Evolutionary conservation across 2,329 filamentous ascomycete species (phyloP), one percentile per base, ranked within the genome.

Genomic region (Pezicula neosporulosa): DNA sequence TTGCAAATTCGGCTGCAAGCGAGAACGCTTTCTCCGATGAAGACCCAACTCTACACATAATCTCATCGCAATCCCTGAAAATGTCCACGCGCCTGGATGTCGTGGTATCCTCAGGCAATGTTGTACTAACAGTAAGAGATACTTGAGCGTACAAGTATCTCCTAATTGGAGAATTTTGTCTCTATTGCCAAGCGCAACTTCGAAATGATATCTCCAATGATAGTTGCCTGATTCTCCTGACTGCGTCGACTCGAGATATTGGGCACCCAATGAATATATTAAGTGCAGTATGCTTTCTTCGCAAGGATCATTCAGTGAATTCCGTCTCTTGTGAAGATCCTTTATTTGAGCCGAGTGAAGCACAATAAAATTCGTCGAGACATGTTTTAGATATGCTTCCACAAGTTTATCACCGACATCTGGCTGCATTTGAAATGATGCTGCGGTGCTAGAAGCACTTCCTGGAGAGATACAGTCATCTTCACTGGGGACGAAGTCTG

Each of bases 41-140:
- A 78, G 64, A 6, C 75, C 75, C 2, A 78, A 67, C 48, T 77
- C 75, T 46, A 77, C 74, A 44, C 73, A 73, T 15, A 72, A 77
- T 36, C 74, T 71, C 74, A 78, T 78, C 3, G 75, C 75, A 19
- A 78, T 67, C 12, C 75, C 75, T 30, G 45, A n/a, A 37, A 48
- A 50, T 21, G 47, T 47, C 50, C 52, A 54, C 10, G 48, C 44
- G 9, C 48, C 52, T 21, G 52, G 52, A 46, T 54, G 44, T 39
- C 48, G 48, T 2, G 52, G 48, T 21, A 48, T 38, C 30, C 52
- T 41, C 8, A 51, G 15, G 44, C 44, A 51, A 24, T 54, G 35
- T 21, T 48, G 45, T 3, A 33, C 39, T 30, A 51, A 19, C 19
- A 54, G 42, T n/a, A 54, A 39, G 10, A 54, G 46, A 41, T 48